Conservation (phyloP, 768 basidiomycete species). For the Calvatia gigantea region DNA sequence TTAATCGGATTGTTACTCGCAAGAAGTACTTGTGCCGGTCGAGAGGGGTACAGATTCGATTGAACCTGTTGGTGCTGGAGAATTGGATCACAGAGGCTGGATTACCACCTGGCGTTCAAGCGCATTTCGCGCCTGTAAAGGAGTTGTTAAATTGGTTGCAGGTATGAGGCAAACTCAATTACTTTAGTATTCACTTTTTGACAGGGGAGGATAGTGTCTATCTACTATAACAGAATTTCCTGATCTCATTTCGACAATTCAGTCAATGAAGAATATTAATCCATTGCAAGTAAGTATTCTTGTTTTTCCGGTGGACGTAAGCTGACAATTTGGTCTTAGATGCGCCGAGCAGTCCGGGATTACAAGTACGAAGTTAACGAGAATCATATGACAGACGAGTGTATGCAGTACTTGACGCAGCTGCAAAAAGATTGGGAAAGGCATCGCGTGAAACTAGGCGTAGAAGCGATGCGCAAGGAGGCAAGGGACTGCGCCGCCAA, state of each 20-base stretch:
- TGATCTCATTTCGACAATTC: conserved; percentile 85
- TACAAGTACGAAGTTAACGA: conserved; percentile 95
- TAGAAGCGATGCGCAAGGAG: conserved; percentile 82
- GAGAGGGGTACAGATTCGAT: conserved; percentile 82
- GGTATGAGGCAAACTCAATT: conserved; percentile 33
- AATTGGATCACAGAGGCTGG: conserved; percentile 87
- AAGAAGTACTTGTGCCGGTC: conserved; percentile 95
- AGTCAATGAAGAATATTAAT: conserved; percentile 82
- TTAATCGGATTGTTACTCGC: conserved; percentile 82
- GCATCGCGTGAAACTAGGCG: conserved; percentile 81
- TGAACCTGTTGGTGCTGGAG: conserved; percentile 83
- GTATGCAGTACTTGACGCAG: conserved; percentile 89
- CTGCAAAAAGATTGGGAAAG: conserved; percentile 98
- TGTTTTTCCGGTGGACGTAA: not conserved
- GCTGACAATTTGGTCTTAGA: conserved; percentile 39
- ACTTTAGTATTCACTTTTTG: not conserved
- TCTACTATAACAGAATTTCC: conserved; percentile 89
- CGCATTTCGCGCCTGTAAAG: conserved; percentile 79
- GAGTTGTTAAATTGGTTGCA: conserved; percentile 88
- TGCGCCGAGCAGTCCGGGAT: conserved; percentile 91
- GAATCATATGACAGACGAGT: conserved; percentile 91
- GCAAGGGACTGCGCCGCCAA: conserved; percentile 19
- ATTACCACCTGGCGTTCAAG: conserved; percentile 73
- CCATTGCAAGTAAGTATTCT: conserved; percentile 70
- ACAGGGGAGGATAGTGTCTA: conserved; percentile 49